Evolutionary conservation across 2,329 filamentous ascomycete species (phyloP).

Genomic region (Didymella glomerata): DNA sequence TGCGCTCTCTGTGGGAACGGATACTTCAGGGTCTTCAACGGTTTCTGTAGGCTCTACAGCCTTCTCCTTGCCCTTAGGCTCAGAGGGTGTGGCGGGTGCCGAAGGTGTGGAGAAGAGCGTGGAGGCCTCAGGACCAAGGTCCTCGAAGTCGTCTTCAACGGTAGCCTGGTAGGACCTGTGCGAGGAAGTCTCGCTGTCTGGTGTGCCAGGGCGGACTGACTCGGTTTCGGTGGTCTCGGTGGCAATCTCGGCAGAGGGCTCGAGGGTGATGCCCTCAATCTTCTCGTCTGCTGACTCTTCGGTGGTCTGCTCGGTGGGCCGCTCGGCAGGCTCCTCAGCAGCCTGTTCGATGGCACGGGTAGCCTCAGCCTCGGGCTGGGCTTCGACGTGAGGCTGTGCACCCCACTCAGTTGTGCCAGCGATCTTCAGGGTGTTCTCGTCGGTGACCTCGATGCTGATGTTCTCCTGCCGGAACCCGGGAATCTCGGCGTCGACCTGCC

Average conservation of each 20-base stretch:
- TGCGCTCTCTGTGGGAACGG: slow-evolving; percentile 25
- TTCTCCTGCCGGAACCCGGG: slow-evolving; percentile 48
- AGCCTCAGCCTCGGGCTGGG: slow-evolving; percentile 14
- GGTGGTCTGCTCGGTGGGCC: not conserved
- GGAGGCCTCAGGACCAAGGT: slow-evolving; percentile 44
- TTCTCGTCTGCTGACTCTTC: slow-evolving; percentile 22
- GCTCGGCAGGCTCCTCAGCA: slow-evolving; percentile 3
- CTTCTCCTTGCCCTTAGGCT: slow-evolving; percentile 42
- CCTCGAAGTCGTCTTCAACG: slow-evolving; percentile 50
- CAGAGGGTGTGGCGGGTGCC: slow-evolving; percentile 20
- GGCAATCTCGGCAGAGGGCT: slow-evolving; percentile 26
- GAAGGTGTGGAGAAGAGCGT: slow-evolving; percentile 37
- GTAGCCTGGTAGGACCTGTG: slow-evolving; percentile 49
- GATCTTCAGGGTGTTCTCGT: slow-evolving; percentile 46
- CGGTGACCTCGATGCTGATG: slow-evolving; percentile 46
- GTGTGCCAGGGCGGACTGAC: slow-evolving; percentile 25
- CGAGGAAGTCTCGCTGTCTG: slow-evolving; percentile 41
- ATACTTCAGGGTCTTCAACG: slow-evolving; percentile 14
- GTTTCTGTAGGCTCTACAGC: slow-evolving; percentile 29
- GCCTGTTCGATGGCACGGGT: slow-evolving; percentile 2
- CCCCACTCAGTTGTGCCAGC: slow-evolving; percentile 43
- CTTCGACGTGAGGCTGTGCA: slow-evolving; percentile 21
- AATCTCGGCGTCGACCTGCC: slow-evolving; percentile 45
- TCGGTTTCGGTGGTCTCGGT: slow-evolving; percentile 18
- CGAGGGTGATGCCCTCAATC: slow-evolving; percentile 33